Evolutionary conservation across 2,329 filamentous ascomycete species (phyloP).

Genomic region (Diaporthe eres): DNA sequence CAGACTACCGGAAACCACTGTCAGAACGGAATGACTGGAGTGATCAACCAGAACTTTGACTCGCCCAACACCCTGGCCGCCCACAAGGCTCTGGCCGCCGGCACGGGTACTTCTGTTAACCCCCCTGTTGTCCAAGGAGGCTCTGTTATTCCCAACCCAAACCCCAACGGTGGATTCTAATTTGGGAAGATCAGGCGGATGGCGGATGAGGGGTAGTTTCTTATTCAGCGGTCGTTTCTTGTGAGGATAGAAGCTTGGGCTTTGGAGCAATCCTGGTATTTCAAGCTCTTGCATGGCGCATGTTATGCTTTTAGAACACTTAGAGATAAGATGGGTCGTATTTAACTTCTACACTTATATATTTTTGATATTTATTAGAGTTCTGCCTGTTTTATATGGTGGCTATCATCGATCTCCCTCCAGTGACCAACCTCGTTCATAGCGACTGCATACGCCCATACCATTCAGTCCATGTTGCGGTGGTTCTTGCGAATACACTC

Average conservation of each 20-base stretch:
- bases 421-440: background rate
- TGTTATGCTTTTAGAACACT: background rate
- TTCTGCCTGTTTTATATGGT: background rate
- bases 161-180: constrained; percentile 57
- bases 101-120: constrained; percentile 49
- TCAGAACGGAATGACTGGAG: constrained; percentile 63
- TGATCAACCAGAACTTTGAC: constrained; percentile 64
- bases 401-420: background rate
- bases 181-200: background rate
- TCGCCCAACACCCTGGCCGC: constrained; percentile 54
- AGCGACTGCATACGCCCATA: background rate
- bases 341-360: background rate
- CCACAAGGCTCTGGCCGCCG: constrained; percentile 55
- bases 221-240: background rate
- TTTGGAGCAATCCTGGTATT: background rate
- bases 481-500: background rate
- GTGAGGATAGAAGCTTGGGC: background rate
- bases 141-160: constrained; percentile 56
- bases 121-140: constrained; percentile 54
- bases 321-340: background rate
- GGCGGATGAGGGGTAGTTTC: background rate
- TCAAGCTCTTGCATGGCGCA: background rate
- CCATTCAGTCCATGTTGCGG: background rate
- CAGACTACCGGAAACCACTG: constrained; percentile 61
- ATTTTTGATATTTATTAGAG: background rate